These are phyloP conservation scores for Trypanosoma lewisi DNA, from an alignment of 208 protist species.

Conservation along the genomic window DNA sequence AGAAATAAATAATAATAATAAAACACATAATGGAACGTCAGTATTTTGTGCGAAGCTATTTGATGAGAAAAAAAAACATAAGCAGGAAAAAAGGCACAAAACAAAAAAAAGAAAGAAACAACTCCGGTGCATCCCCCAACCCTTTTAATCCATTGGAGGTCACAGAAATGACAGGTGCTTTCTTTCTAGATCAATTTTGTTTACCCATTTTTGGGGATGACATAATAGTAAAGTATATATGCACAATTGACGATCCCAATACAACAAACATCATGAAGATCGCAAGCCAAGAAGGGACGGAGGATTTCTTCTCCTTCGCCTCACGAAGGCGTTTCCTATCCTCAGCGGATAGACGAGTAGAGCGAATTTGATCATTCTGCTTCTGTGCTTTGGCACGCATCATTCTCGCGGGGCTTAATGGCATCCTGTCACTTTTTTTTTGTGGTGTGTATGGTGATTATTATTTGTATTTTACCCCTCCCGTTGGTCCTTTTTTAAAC, in stretches of 20 bases:
- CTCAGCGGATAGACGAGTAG: slow-evolving; percentile 51
- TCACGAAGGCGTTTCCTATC: slow-evolving; percentile 55
- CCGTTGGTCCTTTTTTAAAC: neutral
- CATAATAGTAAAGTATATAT: slow-evolving; percentile 69
- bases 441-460: neutral
- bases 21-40: slow-evolving; percentile 9
- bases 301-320: slow-evolving; percentile 39
- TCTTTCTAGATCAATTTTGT: neutral
- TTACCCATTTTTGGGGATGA: slow-evolving; percentile 56
- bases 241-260: slow-evolving; percentile 62
- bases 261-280: slow-evolving; percentile 67
- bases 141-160: no score
- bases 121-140: no score
- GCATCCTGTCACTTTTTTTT: slow-evolving; percentile 36
- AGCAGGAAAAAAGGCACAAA: no score
- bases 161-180: neutral
- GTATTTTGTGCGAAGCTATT: neutral
- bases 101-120: neutral
- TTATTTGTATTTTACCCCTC: neutral
- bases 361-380: slow-evolving; percentile 25
- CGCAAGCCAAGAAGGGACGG: slow-evolving; percentile 48
- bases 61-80: slow-evolving; percentile 6
- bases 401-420: slow-evolving; percentile 36
- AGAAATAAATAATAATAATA: slow-evolving; percentile 20
- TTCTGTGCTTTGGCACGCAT: slow-evolving; percentile 62